phyloP scores from a whole-genome alignment of 2,329 filamentous ascomycete species.

The Sordariomycetes sp. region DNA sequence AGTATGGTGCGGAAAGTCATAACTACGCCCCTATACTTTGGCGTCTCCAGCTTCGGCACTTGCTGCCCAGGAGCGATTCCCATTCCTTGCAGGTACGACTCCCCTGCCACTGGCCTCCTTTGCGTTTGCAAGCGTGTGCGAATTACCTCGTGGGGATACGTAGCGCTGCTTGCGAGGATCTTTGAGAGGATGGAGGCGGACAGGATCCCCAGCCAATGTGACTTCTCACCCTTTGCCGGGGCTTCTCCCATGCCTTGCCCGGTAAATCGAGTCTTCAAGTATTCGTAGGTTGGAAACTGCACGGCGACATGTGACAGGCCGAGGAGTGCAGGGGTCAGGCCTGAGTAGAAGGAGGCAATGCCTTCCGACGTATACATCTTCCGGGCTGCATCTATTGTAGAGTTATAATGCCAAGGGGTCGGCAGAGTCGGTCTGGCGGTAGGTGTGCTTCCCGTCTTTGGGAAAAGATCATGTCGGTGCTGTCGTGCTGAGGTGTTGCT shows the following conservation, averaged over 20 bases:
- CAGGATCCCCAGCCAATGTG: slow-evolving; percentile 76
- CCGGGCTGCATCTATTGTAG: slow-evolving; percentile 80
- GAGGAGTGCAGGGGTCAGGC: slow-evolving; percentile 81
- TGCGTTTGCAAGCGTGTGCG: slow-evolving; percentile 92
- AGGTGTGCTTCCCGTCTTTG: slow-evolving; percentile 42
- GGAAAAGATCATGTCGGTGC: slow-evolving; percentile 31
- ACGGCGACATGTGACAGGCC: slow-evolving; percentile 93
- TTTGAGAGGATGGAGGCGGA: slow-evolving; percentile 90
- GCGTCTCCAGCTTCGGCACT: slow-evolving; percentile 17
- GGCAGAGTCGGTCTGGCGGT: slow-evolving; percentile 46
- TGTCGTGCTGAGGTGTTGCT: slow-evolving; percentile 39
- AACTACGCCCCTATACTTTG: slow-evolving; percentile 69
- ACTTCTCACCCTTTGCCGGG: slow-evolving; percentile 25
- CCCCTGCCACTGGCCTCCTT: slow-evolving; percentile 56
- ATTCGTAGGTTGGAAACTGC: slow-evolving; percentile 95
- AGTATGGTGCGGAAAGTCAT: slow-evolving; percentile 80
- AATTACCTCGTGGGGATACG: slow-evolving; percentile 95
- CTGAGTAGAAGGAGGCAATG: slow-evolving; percentile 86
- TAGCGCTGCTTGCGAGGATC: slow-evolving; percentile 85
- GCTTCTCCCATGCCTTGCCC: slow-evolving; percentile 77
- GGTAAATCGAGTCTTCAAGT: slow-evolving; percentile 81
- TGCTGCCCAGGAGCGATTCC: slow-evolving; percentile 26
- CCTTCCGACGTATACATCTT: slow-evolving; percentile 96
- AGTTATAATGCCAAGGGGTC: slow-evolving; percentile 83
- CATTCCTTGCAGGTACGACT: slow-evolving; percentile 40